Base-by-base conservation (phyloP, 1,284 basidiomycete genomes). In the Ustilago vetiveriae region DNA sequence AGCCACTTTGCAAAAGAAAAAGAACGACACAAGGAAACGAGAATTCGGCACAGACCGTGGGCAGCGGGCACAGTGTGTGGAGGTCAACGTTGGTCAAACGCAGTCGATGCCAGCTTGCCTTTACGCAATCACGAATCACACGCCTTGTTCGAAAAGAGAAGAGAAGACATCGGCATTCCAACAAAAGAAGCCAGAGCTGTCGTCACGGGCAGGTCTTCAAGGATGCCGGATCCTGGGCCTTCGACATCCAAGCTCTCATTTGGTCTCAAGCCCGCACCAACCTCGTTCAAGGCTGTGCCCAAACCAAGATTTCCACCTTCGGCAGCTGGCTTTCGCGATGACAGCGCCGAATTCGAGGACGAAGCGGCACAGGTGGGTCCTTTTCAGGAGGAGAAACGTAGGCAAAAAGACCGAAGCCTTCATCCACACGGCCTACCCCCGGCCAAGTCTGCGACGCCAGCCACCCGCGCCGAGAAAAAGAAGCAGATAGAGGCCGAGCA, bases 401-500 rank as follows among this genome's bases (percentile, higher is more conserved):
- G 36, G 9, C 6, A 45, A 21, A 48, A 35, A 27, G 27, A 21
- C 5, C 22, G 24, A 19, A 43, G 38, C 22, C 3, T 38, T 23
- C 24, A 64, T 13, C 49, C 45, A 3, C 43, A 46, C 6, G 60
- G 63, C 8, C 26, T 58, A 29, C 45, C 40, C 4, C 54, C 44
- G 10, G 54, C 48, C 16, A 68, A 62, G 32, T 42, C 43, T 11
- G 54, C 63, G 14, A 50, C 70, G 13, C 78, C 77, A 16, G 49
- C 69, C 14, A 74, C 74, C 3, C 65, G 62, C 26, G 55, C 50
- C 17, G 71, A 67, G 37, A 65, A 47, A 40, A 66, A 58, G 43
- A 70, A 63, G 44, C 68, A 73, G 26, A 64, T 65, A 37, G 87
- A 88, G 64, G 93, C 94, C 78, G 87, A 89, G 83, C 85, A 86